Base-by-base conservation (phyloP, 2,329 filamentous ascomycete genomes). In the Lithohypha guttulata region DNA sequence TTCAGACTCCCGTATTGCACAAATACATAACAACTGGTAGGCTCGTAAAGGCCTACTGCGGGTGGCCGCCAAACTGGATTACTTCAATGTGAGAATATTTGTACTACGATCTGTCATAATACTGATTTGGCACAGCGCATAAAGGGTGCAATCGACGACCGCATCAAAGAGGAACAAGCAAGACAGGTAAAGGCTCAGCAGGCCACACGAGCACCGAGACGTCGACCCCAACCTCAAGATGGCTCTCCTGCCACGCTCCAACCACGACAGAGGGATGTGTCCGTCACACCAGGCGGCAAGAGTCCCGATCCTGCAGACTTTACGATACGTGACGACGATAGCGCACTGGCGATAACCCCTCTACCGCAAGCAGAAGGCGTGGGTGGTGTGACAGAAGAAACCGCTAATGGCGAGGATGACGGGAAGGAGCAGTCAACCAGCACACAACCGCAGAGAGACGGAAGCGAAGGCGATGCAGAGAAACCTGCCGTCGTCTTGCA, bases 111-210 rank as follows among this genome's bases (percentile, higher is more conserved):
- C 22, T 20, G n/a, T 14, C 9, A 13, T 21, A 10, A 26, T 34
- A 31, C 38, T 32, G 19, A 32, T 17, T 19, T n/a, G 15, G 3
- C 5, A 36, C 57, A 91, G 82, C 76, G 83, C 68, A 69, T 93
- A 52, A 83, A 84, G 65, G 83, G 81, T 54, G 82, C 81, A 43
- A 85, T 93, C 59, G 84, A 93, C 59, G 78, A 79, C 53, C 81
- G 81, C 54, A 91, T 95, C 54, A 83, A 85, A 54, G 85, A 94
- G 64, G 87, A 95, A 64, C 84, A 93, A 62, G 82, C 84, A 42
- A 81, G 84, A 42, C 81, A 86, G 57, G 45, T 51, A 14, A 50
- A 70, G 39, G 56, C 64, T 45, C 59, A 68, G 46, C 53, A 58
- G 48, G 58, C 65, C 38, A 63, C 55, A 46, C 72, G 66, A 34